Evolutionary conservation across 1,284 basidiomycete species (phyloP), one percentile per base, ranked within the genome.

Genomic region (Ustilago vetiveriae): DNA sequence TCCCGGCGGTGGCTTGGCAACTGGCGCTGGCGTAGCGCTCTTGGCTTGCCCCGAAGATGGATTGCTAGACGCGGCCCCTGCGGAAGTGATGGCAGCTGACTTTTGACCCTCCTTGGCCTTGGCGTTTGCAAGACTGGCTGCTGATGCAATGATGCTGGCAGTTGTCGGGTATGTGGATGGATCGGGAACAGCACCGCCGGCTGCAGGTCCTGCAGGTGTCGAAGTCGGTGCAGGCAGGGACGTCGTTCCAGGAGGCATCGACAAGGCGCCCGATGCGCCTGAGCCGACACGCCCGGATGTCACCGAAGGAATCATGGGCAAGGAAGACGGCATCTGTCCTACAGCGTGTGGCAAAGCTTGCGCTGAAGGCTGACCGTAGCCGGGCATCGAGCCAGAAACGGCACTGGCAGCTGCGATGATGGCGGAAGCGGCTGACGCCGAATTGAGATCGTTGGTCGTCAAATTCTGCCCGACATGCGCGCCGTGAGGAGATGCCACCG

Each of bases 401-500:
- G 68, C 68, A 27, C 56, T 65, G 16, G 68, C 62, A 24, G 68
- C 68, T 19, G 67, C 56, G 17, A 65, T 60, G 30, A 70, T 70
- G 37, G 67, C 52, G 1, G 60, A 59, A 27, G 67, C 67, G 10
- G 67, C 67, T 10, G 49, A 60, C 3, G 56, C 59, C 35, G 62
- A 64, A 36, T 22, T 60, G 33, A 57, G 42, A 32, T 65, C 62
- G 37, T 49, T 27, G 0, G 55, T 27, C 11, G 44, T 24, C 22
- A 39, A 7, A 22, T 24, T 40, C 10, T 36, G 47, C 0, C 29
- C 29, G 17, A 26, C 36, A 23, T 47, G 42, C 5, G 52, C 32
- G 21, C 47, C 42, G 1, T 49, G 23, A 40, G 37, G 45, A 8
- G 49, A 21, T 35, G 48, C 53, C 43, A 41, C 16, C 8, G 56